Base-by-base conservation (phyloP, 768 basidiomycete genomes). In the Mycena rosella region DNA sequence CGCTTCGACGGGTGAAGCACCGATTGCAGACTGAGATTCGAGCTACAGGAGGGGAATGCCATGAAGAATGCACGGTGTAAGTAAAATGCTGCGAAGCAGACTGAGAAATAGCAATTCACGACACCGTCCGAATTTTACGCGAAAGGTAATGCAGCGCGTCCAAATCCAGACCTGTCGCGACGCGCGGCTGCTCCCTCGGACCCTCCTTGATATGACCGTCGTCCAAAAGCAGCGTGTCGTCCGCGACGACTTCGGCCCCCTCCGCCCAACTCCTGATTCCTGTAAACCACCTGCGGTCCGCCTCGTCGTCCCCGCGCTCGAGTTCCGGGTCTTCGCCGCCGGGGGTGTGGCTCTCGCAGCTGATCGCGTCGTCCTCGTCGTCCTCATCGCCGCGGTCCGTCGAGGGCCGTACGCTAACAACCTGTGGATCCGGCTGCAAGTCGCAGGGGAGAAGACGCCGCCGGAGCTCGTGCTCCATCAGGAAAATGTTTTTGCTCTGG, bases 281-380 rank as follows among this genome's bases (percentile, higher is more conserved):
- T 36, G 44, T 61, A 47, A 44, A 13, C 47, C 54, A 57, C 14
- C 9, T 24, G 10, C 22, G 45, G 24, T 58, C 49, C 30, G 15
- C 1, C 22, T 48, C 32, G 32, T 57, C 34, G 38, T 62, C 60
- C n/a, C 45, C 52, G 3, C 52, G 51, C 34, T 42, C 58, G 3
- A 38, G 2, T 24, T 62, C 66, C 5, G 66, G 55, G 26, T 61
- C 59, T 15, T 67, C 66, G 55, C 51, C 48, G 38, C 60, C 66
- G 2, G 66, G 44, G 29, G 61, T 57, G 13, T 67, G 48, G 32
- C 66, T 67, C 17, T 62, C 54, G 13, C 7, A 24, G 54, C 66
- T 67, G 40, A 67, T 49, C 30, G 40, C 54, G 40, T 62, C 66
- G 60, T 61, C 59, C 1, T 66, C 52, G 18, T 53, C 64, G 22